Evolutionary conservation across 176 grass and related monocot genomes (phyloP).

Genomic region (Phragmites australis): DNA sequence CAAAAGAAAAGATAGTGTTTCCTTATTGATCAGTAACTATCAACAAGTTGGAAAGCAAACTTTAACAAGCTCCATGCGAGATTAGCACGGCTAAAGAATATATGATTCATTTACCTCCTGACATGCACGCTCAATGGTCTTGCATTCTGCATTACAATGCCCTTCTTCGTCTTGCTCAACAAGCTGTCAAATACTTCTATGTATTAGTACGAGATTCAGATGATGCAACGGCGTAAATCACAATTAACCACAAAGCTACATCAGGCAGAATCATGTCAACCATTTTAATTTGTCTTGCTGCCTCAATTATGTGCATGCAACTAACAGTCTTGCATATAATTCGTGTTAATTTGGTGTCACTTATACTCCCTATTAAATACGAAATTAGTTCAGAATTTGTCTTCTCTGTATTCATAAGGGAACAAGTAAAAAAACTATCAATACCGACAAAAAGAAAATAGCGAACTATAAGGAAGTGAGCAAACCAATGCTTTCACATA

Average conservation of each 20-base stretch:
- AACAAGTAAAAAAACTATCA: neutral
- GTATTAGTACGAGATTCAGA: neutral
- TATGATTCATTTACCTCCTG: constrained; percentile 63
- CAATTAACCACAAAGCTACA: constrained; percentile 1
- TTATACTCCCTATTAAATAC: neutral
- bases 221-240: neutral
- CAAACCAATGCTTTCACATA: neutral
- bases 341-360: neutral
- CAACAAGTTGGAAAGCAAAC: neutral
- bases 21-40: neutral
- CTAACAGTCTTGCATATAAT: neutral
- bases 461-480: neutral
- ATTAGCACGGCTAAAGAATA: neutral
- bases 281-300: neutral
- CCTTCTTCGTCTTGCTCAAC: constrained; percentile 95
- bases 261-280: neutral
- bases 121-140: constrained; percentile 90
- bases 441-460: neutral
- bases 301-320: neutral
- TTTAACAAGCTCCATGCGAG: neutral
- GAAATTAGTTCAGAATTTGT: neutral
- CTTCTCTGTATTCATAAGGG: neutral
- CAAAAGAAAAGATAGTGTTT: neutral
- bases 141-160: constrained; percentile 87
- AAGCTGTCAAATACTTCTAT: constrained; percentile 51